phyloP scores from a whole-genome alignment of 192 early-diverging fungal species.

The Rhizophagus sp. region DNA sequence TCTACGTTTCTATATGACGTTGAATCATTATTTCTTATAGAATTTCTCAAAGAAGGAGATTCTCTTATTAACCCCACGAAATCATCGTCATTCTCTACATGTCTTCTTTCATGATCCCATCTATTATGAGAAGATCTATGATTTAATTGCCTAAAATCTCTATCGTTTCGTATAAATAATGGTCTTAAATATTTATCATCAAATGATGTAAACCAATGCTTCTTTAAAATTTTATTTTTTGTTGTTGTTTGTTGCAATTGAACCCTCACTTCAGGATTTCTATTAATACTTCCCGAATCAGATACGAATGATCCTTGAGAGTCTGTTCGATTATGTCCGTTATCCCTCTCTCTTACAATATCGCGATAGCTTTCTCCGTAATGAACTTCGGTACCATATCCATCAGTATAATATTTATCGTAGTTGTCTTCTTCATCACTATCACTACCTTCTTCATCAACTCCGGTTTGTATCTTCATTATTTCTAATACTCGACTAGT shows the following conservation, averaged over 20 bases:
- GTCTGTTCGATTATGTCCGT: conserved; percentile 32
- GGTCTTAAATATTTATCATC: conserved; percentile 81
- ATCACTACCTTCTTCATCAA: conserved; percentile 51
- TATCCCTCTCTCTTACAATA: conserved; percentile 29
- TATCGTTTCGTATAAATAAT: conserved; percentile 58
- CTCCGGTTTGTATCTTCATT: conserved; percentile 78
- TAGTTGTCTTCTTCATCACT: conserved; percentile 44
- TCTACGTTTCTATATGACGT: not conserved
- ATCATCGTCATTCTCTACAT: not conserved
- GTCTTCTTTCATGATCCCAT: not conserved
- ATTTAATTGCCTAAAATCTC: not conserved
- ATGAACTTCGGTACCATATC: conserved; percentile 33
- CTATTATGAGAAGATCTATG: not conserved
- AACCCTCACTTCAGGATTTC: not conserved
- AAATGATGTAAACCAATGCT: conserved; percentile 86
- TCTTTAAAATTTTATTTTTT: conserved; percentile 32
- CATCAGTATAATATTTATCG: not conserved
- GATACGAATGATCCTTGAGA: conserved; percentile 40
- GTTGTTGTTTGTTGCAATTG: conserved; percentile 31
- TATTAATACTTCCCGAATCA: conserved; percentile 25
- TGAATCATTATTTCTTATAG: not conserved
- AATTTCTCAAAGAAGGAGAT: not conserved
- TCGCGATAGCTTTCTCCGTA: conserved; percentile 45
- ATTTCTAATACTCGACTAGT: conserved; percentile 78
- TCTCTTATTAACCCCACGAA: not conserved